phyloP scores from a whole-genome alignment of 345 rosid species.

The Alliaria petiolata region DNA sequence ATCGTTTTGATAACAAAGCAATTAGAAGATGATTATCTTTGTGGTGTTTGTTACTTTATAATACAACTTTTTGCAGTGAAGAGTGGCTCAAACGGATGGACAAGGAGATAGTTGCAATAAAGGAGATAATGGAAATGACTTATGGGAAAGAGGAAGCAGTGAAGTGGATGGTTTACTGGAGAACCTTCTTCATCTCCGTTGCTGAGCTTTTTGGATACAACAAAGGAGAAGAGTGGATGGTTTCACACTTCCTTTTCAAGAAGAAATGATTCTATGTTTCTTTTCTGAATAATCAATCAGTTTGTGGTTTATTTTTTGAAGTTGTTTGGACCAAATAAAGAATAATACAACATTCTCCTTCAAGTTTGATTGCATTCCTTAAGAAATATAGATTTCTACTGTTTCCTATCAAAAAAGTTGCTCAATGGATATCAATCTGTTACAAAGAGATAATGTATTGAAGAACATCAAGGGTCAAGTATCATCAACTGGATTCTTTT shows the following conservation, averaged over 20 bases:
- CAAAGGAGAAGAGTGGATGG: conserved; percentile 92
- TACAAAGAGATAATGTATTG: not conserved
- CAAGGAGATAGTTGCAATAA: conserved; percentile 40
- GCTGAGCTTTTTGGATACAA: conserved; percentile 86
- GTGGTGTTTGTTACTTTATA: not conserved
- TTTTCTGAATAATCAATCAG: not conserved
- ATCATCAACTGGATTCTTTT: conserved; percentile 34
- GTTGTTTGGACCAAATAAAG: too few species aligned
- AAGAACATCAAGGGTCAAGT: conserved; percentile 14
- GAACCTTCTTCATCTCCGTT: conserved; percentile 77
- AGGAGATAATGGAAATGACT: conserved; percentile 68
- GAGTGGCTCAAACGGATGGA: conserved; percentile 95
- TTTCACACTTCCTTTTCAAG: conserved; percentile 65
- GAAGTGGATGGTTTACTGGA: conserved; percentile 89
- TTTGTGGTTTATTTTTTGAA: not conserved
- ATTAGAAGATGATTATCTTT: not conserved
- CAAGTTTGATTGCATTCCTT: not conserved
- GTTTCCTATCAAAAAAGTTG: not conserved
- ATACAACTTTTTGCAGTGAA: conserved; percentile 43
- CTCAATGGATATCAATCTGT: not conserved
- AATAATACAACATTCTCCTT: conserved; percentile 14
- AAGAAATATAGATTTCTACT: not conserved
- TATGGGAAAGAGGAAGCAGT: conserved; percentile 74
- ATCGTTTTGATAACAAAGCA: not conserved
- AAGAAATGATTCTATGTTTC: conserved; percentile 61